These are phyloP conservation scores for Mucor sp. DNA, from an alignment of 371 early-diverging fungal species.

Conservation along the genomic window DNA sequence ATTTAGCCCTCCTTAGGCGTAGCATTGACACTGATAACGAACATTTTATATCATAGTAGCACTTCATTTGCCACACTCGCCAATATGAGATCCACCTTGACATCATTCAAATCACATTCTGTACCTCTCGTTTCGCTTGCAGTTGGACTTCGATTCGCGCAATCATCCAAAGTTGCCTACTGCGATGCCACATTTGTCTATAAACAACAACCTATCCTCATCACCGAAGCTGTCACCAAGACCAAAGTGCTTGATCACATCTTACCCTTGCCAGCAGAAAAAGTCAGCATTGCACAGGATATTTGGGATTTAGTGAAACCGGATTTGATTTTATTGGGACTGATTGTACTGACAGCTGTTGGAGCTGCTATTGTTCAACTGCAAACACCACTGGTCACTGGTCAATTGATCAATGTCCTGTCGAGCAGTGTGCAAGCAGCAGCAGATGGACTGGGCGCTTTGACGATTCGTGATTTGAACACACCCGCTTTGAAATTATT, in stretches of 20 bases:
- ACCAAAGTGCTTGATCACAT: conserved; percentile 4
- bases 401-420: conserved; percentile 73
- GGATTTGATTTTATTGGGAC: conserved; percentile 54
- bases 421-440: conserved; percentile 40
- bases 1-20: not conserved
- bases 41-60: not conserved
- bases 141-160: conserved; percentile 6
- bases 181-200: conserved; percentile 20
- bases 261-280: not conserved
- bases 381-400: conserved; percentile 72
- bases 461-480: conserved; percentile 46
- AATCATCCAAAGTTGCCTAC: conserved; percentile 10
- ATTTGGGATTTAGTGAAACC: conserved; percentile 57
- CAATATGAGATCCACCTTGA: not conserved
- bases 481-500: conserved; percentile 58
- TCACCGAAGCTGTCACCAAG: conserved; percentile 8
- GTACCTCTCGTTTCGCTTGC: conserved; percentile 14
- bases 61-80: not conserved
- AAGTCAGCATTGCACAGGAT: conserved; percentile 26
- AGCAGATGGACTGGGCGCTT: conserved; percentile 18
- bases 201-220: not conserved
- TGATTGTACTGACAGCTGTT: conserved; percentile 61
- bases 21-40: not conserved
- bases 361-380: conserved; percentile 72
- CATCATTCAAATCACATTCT: not conserved